Conservation (phyloP, 352 stramenopile species). For the Elongisporangium senticosum region DNA sequence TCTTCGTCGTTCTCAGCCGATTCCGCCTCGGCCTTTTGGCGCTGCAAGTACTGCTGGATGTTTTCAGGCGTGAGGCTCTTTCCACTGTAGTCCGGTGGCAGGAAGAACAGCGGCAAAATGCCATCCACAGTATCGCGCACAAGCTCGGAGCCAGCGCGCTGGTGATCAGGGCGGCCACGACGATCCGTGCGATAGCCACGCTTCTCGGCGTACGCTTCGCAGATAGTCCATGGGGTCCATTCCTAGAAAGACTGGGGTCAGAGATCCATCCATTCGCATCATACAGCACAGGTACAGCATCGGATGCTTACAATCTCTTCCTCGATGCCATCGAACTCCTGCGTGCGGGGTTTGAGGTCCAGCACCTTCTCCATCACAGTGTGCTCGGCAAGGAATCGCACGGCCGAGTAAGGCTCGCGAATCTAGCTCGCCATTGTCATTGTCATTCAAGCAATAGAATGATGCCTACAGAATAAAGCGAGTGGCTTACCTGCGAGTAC, state of each 20-base stretch:
- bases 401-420: conserved; percentile 82
- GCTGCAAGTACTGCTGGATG: conserved; percentile 26
- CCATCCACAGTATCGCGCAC: conserved; percentile 78
- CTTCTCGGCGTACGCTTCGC: conserved; percentile 82
- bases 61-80: conserved; percentile 36
- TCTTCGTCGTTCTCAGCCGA: conserved; percentile 10
- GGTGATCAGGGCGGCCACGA: conserved; percentile 70
- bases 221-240: conserved; percentile 80
- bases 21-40: conserved; percentile 12
- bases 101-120: conserved; percentile 77
- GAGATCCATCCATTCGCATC: background rate
- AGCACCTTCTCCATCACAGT: conserved; percentile 65
- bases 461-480: background rate
- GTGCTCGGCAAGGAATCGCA: conserved; percentile 81
- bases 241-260: conserved; percentile 25
- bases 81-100: conserved; percentile 66
- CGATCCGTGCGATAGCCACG: conserved; percentile 76
- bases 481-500: conserved; percentile 59
- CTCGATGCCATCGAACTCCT: conserved; percentile 71
- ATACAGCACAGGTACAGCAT: background rate
- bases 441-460: background rate
- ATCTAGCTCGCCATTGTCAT: conserved; percentile 36
- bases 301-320: conserved; percentile 23
- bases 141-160: conserved; percentile 75
- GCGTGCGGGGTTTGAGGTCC: conserved; percentile 62